These are phyloP conservation scores for Aspergillus sp. DNA, from an alignment of 2,329 filamentous ascomycete species.

Conservation along the genomic window DNA sequence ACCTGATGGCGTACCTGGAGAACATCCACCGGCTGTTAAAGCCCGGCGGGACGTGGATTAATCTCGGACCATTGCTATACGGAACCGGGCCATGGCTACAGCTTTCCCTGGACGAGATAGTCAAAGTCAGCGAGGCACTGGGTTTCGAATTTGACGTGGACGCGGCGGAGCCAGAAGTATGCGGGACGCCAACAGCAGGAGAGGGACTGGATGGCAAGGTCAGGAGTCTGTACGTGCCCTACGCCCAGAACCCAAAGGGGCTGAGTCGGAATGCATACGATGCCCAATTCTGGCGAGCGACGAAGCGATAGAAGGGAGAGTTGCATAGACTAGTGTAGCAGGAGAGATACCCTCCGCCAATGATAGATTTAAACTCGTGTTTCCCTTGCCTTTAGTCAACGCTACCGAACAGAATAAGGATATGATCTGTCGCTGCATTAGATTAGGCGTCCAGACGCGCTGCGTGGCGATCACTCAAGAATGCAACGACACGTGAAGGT, in stretches of 20 bases:
- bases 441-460: too few species aligned
- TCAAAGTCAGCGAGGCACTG: constrained; percentile 49
- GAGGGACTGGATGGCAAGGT: constrained; percentile 34
- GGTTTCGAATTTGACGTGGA: constrained; percentile 51
- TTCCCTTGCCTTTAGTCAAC: too few species aligned
- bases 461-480: too few species aligned
- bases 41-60: constrained; percentile 55
- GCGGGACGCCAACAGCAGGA: constrained; percentile 33
- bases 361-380: too few species aligned
- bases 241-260: constrained; percentile 53
- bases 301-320: background rate
- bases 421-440: too few species aligned
- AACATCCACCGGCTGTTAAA: constrained; percentile 52
- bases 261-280: constrained; percentile 55
- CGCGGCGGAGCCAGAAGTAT: constrained; percentile 37
- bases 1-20: constrained; percentile 56
- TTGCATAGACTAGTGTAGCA: too few species aligned
- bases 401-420: too few species aligned
- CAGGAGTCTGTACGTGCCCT: constrained; percentile 42
- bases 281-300: constrained; percentile 56
- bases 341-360: too few species aligned
- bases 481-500: too few species aligned
- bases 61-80: constrained; percentile 58
- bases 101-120: constrained; percentile 55
- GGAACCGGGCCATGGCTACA: constrained; percentile 57